A percentile compares a stretch with the other conserved stretches of the same genome.
Evolutionary conservation across 129 eudicot species (phyloP).

Genomic region (Smallanthus sonchifolius): DNA sequence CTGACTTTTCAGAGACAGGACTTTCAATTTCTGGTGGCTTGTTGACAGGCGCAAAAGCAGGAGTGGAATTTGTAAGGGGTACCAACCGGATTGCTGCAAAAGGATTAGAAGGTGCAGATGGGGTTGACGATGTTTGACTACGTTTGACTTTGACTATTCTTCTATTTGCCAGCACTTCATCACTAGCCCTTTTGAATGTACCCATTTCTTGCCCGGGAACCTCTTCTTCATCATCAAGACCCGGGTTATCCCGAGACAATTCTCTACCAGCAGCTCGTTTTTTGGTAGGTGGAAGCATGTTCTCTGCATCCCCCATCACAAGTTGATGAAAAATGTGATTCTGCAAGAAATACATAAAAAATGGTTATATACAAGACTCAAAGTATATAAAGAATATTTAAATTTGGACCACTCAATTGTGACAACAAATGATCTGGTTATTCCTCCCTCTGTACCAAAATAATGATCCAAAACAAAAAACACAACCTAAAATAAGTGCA

Average conservation of each 20-base stretch:
- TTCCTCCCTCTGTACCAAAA: no score
- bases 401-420: no score
- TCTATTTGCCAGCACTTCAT: constrained; percentile 74
- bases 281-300: constrained; percentile 61
- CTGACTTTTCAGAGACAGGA: constrained; percentile 21
- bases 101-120: constrained; percentile 65
- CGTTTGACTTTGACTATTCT: constrained; percentile 85
- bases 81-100: constrained; percentile 69
- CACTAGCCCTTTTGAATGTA: constrained; percentile 74
- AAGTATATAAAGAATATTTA: background rate
- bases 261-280: constrained; percentile 77
- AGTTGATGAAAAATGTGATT: background rate
- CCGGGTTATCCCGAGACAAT: constrained; percentile 71
- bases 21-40: constrained; percentile 23
- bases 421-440: no score
- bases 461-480: no score
- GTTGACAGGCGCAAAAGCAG: constrained; percentile 5
- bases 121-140: constrained; percentile 44
- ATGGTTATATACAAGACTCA: background rate
- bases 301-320: constrained; percentile 69
- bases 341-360: constrained; percentile 13
- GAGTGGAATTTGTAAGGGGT: constrained; percentile 37
- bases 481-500: no score
- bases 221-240: constrained; percentile 80
- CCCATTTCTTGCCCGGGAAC: constrained; percentile 58